Evolutionary conservation across 2,329 filamentous ascomycete species (phyloP), one percentile per base, ranked within the genome.

Genomic region (Aureobasidium pullulans): DNA sequence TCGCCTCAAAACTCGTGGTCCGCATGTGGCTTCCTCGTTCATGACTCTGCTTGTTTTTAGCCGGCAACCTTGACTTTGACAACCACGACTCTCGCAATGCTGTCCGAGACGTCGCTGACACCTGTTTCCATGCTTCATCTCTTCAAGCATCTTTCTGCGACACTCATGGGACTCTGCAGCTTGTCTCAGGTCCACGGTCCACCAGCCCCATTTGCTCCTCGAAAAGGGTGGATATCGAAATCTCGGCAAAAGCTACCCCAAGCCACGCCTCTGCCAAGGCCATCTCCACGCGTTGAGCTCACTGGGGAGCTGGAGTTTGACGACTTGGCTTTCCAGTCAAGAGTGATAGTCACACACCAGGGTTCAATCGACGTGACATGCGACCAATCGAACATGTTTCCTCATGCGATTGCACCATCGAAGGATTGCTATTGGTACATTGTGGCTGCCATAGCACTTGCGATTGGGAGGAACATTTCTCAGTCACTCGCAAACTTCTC

Each of bases 151-250:
- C 36, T 31, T 31, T 40, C 36, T 52, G 48, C 36, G 48, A 52
- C 34, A 28, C n/a, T 23, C 19, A 13, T 29, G 19, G 19, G 13
- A 28, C 28, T 28, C 15, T 6, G 46, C 29, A 50, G 23, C 11
- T 11, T 52, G 48, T 52, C 48, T 52, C 48, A 52, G 36, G 19
- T 29, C n/a, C 36, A 11, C n/a, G 48, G 48, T 31, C 48, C 48
- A 39, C 19, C 48, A 39, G 39, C 48, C 31, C 48, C 36, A 52
- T 52, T 13, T 36, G 36, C 48, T 52, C 48, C 48, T 39, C 48
- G 31, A 52, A 52, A 49, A 50, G 31, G 48, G 48, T 52, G 48
- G 48, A 40, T 39, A 52, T 52, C 48, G 48, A 52, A 49, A 52
- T 52, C 40, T 52, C 48, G 48, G 48, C 48, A 52, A 31, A 16